A percentile compares a stretch with the other conserved stretches of the same genome.
These are phyloP conservation scores for Rhodofomes roseus DNA, from an alignment of 1,284 basidiomycete genomes.

Conservation along the genomic window DNA sequence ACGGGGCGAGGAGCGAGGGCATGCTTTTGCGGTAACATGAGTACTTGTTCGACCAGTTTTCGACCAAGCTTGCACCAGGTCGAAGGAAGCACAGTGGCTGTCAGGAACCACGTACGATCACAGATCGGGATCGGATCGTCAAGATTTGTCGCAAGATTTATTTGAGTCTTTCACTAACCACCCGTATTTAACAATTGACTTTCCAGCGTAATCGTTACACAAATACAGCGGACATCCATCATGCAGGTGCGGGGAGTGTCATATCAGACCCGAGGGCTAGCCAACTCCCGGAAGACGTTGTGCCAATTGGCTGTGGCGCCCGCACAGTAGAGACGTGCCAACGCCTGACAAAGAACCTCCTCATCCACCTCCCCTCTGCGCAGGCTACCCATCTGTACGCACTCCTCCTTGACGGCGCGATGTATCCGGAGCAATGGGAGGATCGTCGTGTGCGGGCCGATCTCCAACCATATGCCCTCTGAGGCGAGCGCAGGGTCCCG, in stretches of 20 bases:
- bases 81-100: neutral
- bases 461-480: conserved; percentile 54
- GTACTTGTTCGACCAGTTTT: no score
- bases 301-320: neutral
- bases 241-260: no score
- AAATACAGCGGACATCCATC: no score
- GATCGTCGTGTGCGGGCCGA: conserved; percentile 58
- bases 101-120: neutral
- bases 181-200: no score
- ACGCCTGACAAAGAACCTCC: neutral
- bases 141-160: no score
- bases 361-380: neutral
- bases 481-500: conserved; percentile 22
- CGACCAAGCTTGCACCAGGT: no score
- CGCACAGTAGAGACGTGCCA: neutral
- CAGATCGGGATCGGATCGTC: neutral
- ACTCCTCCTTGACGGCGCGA: neutral
- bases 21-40: no score
- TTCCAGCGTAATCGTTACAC: no score
- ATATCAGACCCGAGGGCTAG: neutral
- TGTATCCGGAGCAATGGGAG: conserved; percentile 45
- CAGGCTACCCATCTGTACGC: neutral
- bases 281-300: neutral
- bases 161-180: no score
- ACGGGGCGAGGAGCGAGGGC: neutral